Conservation (phyloP, 139 green algal species). For the Raphidocelis subcapitata region DNA sequence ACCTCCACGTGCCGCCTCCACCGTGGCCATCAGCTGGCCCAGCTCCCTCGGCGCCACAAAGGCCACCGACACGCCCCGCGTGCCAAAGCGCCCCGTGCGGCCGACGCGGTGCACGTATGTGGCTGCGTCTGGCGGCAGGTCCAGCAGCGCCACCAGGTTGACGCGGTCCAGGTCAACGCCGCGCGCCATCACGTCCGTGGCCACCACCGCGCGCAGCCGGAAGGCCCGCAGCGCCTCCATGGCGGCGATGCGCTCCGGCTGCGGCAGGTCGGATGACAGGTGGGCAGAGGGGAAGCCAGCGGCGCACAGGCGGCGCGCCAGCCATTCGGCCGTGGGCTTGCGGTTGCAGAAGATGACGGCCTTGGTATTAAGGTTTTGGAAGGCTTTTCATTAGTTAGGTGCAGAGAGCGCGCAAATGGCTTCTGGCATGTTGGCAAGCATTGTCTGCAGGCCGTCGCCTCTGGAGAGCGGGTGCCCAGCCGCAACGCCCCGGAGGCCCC, state of each 20-base stretch:
- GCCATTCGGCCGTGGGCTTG: constrained; percentile 54
- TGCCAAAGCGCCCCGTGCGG: constrained; percentile 82
- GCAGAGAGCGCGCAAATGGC: too few relatives aligned
- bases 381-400: too few relatives aligned
- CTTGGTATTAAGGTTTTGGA: constrained; percentile 43
- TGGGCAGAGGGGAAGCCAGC: constrained; percentile 62
- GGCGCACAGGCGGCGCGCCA: constrained; percentile 48
- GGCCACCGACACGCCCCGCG: constrained; percentile 56
- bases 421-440: too few relatives aligned
- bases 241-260: constrained; percentile 48
- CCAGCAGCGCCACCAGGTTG: constrained; percentile 80
- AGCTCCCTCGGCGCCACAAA: constrained; percentile 56
- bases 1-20: constrained; percentile 36
- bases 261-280: constrained; percentile 56
- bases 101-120: constrained; percentile 65
- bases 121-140: constrained; percentile 61
- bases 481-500: neutral
- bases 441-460: too few relatives aligned
- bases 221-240: constrained; percentile 66
- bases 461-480: too few relatives aligned
- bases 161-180: constrained; percentile 83
- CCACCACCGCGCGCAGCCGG: constrained; percentile 59
- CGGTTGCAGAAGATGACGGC: constrained; percentile 79
- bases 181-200: constrained; percentile 77
- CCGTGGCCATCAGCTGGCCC: constrained; percentile 30